Conservation (phyloP, 495 filamentous ascomycete species). For the Geoglossum glabrum region DNA sequence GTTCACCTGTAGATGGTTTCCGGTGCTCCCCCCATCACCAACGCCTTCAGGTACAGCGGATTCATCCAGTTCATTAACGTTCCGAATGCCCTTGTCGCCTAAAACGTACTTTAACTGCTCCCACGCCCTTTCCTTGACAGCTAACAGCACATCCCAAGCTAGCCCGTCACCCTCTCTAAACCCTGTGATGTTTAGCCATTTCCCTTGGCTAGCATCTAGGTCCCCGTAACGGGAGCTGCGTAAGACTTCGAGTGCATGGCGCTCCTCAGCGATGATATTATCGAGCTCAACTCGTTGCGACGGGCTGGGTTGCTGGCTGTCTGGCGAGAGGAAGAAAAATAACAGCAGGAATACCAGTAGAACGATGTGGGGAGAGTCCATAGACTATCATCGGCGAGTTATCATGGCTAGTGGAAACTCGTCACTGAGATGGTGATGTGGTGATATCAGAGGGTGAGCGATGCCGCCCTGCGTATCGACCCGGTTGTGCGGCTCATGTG, state of each 20-base stretch:
- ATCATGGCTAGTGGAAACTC: not conserved
- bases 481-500: no score
- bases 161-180: slow-evolving; percentile 51
- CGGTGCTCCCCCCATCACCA: slow-evolving; percentile 19
- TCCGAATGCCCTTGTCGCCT: slow-evolving; percentile 19
- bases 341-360: slow-evolving; percentile 19
- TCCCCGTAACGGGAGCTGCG: slow-evolving; percentile 57
- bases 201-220: slow-evolving; percentile 35
- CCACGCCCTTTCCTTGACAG: slow-evolving; percentile 34
- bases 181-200: slow-evolving; percentile 60
- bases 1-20: slow-evolving; percentile 8
- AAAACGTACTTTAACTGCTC: slow-evolving; percentile 28
- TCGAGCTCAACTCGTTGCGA: slow-evolving; percentile 19
- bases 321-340: slow-evolving; percentile 17
- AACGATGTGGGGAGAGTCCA: slow-evolving; percentile 18
- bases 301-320: slow-evolving; percentile 22
- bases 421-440: no score
- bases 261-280: slow-evolving; percentile 21
- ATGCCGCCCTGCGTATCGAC: no score
- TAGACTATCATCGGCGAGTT: not conserved
- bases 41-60: slow-evolving; percentile 9
- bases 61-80: slow-evolving; percentile 1
- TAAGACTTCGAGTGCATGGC: slow-evolving; percentile 39
- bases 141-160: slow-evolving; percentile 43
- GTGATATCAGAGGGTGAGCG: no score